Conservation (phyloP, 1,284 basidiomycete genomes). For the Ceratobasidium sp. region DNA sequence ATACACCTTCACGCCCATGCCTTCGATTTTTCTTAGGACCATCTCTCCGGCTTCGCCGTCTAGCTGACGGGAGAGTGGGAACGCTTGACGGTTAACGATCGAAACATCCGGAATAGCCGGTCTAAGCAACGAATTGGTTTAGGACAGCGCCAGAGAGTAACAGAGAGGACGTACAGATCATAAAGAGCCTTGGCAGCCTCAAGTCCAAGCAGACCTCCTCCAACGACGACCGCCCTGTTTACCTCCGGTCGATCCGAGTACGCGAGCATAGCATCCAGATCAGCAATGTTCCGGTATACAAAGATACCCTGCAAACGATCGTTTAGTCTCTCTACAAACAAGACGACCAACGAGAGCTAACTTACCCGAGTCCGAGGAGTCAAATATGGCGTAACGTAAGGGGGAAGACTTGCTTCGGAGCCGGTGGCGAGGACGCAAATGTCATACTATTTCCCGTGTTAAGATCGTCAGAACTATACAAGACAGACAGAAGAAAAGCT, state of each 20-base stretch:
- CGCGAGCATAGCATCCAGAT: constrained; percentile 73
- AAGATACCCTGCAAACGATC: constrained; percentile 67
- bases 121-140: neutral
- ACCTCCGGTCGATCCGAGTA: constrained; percentile 67
- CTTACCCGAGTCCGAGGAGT: constrained; percentile 23
- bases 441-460: constrained; percentile 66
- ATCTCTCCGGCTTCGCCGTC: constrained; percentile 78
- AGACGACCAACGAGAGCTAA: neutral
- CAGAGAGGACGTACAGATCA: constrained; percentile 65
- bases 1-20: constrained; percentile 75
- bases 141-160: neutral
- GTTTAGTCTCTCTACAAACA: too few relatives aligned
- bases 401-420: constrained; percentile 76
- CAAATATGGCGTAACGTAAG: constrained; percentile 66
- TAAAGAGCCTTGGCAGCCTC: constrained; percentile 82
- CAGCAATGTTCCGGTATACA: constrained; percentile 80
- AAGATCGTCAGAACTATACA: neutral
- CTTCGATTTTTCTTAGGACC: constrained; percentile 75
- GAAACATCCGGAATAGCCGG: constrained; percentile 62
- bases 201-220: constrained; percentile 80
- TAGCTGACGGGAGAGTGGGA: constrained; percentile 78
- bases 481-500: neutral
- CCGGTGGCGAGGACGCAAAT: constrained; percentile 75
- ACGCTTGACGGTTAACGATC: constrained; percentile 74
- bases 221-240: constrained; percentile 71